phyloP scores from a whole-genome alignment of 345 rosid species.

The Schrenkiella parvula region DNA sequence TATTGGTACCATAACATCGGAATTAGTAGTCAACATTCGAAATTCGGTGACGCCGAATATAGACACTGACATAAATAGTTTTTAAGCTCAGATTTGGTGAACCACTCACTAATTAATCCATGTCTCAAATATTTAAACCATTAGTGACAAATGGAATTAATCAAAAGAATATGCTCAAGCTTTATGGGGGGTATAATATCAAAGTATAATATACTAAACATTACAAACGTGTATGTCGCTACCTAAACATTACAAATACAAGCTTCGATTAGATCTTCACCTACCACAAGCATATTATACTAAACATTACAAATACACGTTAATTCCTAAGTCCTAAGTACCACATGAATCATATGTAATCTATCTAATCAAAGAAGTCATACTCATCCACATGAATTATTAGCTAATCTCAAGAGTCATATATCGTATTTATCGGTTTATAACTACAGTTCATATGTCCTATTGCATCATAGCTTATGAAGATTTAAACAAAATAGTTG shows the following conservation, averaged over 20 bases:
- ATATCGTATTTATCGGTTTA: background rate
- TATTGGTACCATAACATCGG: background rate
- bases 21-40: background rate
- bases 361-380: background rate
- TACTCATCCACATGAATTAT: no score
- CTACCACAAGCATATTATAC: background rate
- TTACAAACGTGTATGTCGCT: background rate
- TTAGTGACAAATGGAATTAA: no score
- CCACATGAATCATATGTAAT: background rate
- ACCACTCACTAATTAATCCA: slow-evolving; percentile 18
- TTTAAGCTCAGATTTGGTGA: slow-evolving; percentile 16
- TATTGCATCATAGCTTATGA: background rate
- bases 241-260: background rate
- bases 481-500: background rate
- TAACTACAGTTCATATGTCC: background rate
- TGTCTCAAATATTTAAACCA: background rate
- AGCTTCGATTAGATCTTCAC: no score
- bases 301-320: background rate
- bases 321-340: background rate
- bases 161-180: no score
- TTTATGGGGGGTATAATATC: no score
- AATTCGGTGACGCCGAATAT: background rate
- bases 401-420: background rate
- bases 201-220: no score
- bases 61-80: slow-evolving; percentile 14